Evolutionary conservation across 2,329 filamentous ascomycete genomes (phyloP).

Genomic region (Aureobasidium lini): DNA sequence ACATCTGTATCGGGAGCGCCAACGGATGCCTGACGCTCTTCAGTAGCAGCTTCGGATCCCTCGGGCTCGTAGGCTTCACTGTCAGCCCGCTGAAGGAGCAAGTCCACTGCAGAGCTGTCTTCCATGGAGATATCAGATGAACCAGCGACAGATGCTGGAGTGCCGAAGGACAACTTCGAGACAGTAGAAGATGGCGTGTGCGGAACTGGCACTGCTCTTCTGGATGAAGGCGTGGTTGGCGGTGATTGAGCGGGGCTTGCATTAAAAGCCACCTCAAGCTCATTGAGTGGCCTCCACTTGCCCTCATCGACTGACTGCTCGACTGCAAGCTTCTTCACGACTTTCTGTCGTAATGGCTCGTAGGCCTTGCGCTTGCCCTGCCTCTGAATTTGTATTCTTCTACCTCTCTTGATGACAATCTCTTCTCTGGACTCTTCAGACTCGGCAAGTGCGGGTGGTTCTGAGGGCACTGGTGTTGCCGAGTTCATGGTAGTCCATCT

Average conservation of each 20-base stretch:
- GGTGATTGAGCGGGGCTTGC: background rate
- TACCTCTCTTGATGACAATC: constrained; percentile 5
- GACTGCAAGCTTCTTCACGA: constrained; percentile 7
- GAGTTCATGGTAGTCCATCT: background rate
- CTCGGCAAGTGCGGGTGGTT: background rate
- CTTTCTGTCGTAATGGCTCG: constrained; percentile 2
- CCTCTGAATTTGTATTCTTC: constrained; percentile 7
- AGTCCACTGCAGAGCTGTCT: background rate
- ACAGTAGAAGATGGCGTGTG: background rate
- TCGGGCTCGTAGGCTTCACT: background rate
- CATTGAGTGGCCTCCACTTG: constrained; percentile 1
- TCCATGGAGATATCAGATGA: background rate
- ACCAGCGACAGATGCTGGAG: background rate
- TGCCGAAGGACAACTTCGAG: background rate
- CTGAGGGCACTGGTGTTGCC: background rate
- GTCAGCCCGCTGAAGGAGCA: background rate
- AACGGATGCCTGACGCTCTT: background rate
- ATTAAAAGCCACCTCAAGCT: constrained; percentile 1
- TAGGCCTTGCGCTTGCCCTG: constrained; percentile 8
- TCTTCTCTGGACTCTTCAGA: background rate
- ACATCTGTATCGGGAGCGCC: background rate
- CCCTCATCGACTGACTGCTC: background rate
- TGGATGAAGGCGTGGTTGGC: background rate
- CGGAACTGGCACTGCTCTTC: background rate
- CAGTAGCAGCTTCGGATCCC: background rate